Evolutionary conservation across 192 early-diverging fungal species (phyloP).

Genomic region (Umbelopsis ramanniana): DNA sequence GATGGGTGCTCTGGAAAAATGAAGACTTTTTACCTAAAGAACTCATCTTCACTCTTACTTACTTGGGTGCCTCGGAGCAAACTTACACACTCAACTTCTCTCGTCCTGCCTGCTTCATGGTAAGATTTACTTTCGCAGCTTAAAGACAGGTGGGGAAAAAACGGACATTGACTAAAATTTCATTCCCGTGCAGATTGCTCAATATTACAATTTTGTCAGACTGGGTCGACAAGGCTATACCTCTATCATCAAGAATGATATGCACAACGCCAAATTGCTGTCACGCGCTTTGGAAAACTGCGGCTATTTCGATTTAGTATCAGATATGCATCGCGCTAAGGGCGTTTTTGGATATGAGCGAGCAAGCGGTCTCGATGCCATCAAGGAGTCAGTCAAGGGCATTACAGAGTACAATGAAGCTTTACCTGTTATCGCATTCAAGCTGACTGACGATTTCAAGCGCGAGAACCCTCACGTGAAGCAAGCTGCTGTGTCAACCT

Average conservation of each 20-base stretch:
- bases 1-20: conserved; percentile 70
- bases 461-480: conserved; percentile 52
- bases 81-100: conserved; percentile 83
- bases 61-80: conserved; percentile 63
- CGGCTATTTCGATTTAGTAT: conserved; percentile 64
- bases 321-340: conserved; percentile 62
- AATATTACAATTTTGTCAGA: conserved; percentile 82
- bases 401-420: conserved; percentile 52
- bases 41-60: conserved; percentile 69
- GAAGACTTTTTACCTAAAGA: conserved; percentile 61
- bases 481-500: conserved; percentile 55
- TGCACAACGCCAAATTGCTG: conserved; percentile 61
- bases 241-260: conserved; percentile 59
- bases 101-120: conserved; percentile 68
- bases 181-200: conserved; percentile 50
- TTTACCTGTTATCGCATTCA: conserved; percentile 68
- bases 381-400: conserved; percentile 1
- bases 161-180: background rate
- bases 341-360: conserved; percentile 45
- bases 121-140: conserved; percentile 4
- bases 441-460: conserved; percentile 60
- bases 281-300: conserved; percentile 57
- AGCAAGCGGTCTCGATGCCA: background rate
- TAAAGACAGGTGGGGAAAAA: background rate
- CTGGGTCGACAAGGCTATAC: conserved; percentile 67